phyloP scores from a whole-genome alignment of 371 early-diverging fungal species.

The Mucor indicus region DNA sequence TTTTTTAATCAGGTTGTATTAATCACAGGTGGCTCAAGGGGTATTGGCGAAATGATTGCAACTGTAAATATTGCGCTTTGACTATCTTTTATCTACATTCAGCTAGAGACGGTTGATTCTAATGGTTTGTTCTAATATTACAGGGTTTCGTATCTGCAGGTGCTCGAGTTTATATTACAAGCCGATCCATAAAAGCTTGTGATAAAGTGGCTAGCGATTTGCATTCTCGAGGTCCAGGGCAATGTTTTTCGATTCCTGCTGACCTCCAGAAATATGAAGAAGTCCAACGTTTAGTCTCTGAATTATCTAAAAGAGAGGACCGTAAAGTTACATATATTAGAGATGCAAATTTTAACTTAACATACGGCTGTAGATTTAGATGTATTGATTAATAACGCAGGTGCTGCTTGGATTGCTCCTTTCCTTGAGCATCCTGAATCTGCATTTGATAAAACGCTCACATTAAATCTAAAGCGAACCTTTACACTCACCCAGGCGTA shows the following conservation, averaged over 20 bases:
- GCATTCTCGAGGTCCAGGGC: slow-evolving; percentile 59
- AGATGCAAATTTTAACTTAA: neutral
- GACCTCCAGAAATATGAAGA: slow-evolving; percentile 67
- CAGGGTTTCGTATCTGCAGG: slow-evolving; percentile 72
- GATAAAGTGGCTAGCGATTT: slow-evolving; percentile 58
- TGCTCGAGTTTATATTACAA: slow-evolving; percentile 73
- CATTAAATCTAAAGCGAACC: slow-evolving; percentile 78
- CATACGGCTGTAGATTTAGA: slow-evolving; percentile 58
- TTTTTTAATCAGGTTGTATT: too few relatives aligned
- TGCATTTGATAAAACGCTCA: slow-evolving; percentile 75
- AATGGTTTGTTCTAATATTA: neutral
- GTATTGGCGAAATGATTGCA: slow-evolving; percentile 63
- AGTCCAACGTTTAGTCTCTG: slow-evolving; percentile 52
- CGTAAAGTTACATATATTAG: slow-evolving; percentile 26
- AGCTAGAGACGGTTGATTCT: neutral
- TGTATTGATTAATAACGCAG: slow-evolving; percentile 83
- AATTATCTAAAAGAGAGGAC: slow-evolving; percentile 58
- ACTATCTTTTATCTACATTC: too few relatives aligned
- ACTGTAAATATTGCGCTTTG: too few relatives aligned
- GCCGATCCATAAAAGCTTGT: slow-evolving; percentile 60
- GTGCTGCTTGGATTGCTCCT: slow-evolving; percentile 62
- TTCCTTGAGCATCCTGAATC: slow-evolving; percentile 60
- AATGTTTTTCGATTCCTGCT: slow-evolving; percentile 71
- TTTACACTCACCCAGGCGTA: slow-evolving; percentile 81
- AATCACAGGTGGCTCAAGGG: slow-evolving; percentile 81